These are phyloP conservation scores for Micromonas commoda DNA, from an alignment of 139 green algal species.

Conservation along the genomic window DNA sequence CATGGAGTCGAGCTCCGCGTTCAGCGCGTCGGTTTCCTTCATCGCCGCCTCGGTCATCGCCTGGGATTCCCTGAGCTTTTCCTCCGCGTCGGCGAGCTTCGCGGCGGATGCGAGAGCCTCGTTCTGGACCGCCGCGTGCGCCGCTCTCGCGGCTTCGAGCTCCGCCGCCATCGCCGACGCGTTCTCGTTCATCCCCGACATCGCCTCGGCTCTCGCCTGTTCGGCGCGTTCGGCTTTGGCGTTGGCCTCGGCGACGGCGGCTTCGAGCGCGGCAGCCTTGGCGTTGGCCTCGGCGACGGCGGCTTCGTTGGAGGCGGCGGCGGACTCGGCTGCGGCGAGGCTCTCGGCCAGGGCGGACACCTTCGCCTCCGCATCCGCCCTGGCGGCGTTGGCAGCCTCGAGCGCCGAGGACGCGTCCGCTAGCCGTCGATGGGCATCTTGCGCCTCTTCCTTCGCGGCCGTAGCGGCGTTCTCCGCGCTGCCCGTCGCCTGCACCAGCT, in stretches of 20 bases:
- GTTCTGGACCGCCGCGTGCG: neutral
- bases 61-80: constrained; percentile 24
- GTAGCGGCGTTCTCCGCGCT: neutral
- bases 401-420: neutral
- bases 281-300: neutral
- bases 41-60: constrained; percentile 20
- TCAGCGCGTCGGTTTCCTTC: neutral
- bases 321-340: neutral
- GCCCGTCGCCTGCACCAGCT: neutral
- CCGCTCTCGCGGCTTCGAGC: neutral
- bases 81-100: neutral
- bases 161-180: neutral
- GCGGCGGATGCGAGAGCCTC: constrained; percentile 15
- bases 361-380: neutral
- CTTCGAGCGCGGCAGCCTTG: neutral
- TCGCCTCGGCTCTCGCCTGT: neutral
- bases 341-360: neutral
- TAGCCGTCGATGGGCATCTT: neutral
- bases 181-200: neutral
- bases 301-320: neutral
- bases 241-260: neutral
- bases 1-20: neutral
- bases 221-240: neutral
- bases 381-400: neutral
- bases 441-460: neutral